Base-by-base conservation (phyloP, 164 flowering plant species). In the Magnolia officinalis region DNA sequence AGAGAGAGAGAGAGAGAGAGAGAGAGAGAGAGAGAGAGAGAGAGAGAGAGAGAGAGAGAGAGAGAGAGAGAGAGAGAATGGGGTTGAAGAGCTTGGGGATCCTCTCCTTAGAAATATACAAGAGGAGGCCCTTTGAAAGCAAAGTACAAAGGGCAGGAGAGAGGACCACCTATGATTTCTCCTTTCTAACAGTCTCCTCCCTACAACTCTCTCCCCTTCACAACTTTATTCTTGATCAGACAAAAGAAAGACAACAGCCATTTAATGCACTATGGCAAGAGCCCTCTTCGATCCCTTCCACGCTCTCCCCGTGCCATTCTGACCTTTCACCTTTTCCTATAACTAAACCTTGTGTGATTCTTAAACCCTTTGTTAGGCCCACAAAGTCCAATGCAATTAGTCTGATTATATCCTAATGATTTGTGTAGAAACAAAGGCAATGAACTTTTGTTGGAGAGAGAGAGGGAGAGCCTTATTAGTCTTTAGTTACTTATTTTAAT, bases 171-270 rank as follows among this genome's bases (percentile, higher is more conserved):
- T 52, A 37, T 37, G 45, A 37, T 37, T 37, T 37, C 45, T 37
- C 20, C 73, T 19, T 50, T 50, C 31, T 18, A 21, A 50, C 11
- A 51, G 61, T 50, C 16, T 20, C 58, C 37, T 16, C 61, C 8
- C 61, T 50, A 19, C 61, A 23, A 23, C 6, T 8, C 14, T 19
- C 63, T 19, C 45, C 45, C 4, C 45, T 37, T 37, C n/a, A 6
- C 61, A n/a, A 21, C 65, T 72, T 72, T 72, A 23, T 72, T 52
- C 74, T 72, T 72, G 63, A 50, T 58, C 65, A 52, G 65, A 72
- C 50, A 59, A 72, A 67, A 24, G 71, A 9, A 14, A 65, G 67
- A 21, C 67, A 65, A 21, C 67, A 65, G 8, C 67, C 26, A 65
- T 21, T 65, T 19, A 19, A 24, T 24, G 13, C n/a, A 24, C 49